Evolutionary conservation across 73 alveolate species (phyloP).

Genomic region (Paramecium primaurelia): DNA sequence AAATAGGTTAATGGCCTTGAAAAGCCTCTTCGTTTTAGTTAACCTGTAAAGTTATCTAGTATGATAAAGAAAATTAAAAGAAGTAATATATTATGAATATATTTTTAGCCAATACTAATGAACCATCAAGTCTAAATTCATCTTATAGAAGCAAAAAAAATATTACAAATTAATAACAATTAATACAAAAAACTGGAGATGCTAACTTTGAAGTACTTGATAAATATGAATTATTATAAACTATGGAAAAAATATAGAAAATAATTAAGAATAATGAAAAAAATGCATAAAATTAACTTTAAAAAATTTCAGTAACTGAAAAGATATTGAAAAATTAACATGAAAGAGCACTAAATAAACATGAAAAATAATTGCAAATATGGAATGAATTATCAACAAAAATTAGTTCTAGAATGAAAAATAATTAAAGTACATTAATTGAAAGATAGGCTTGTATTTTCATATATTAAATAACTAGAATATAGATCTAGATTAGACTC

Average conservation of each 20-base stretch:
- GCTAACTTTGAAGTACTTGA: not conserved
- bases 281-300: not conserved
- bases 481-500: conserved; percentile 10
- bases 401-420: not conserved
- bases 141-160: not conserved
- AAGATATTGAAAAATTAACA: not conserved
- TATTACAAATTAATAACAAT: not conserved
- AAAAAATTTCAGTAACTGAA: not conserved
- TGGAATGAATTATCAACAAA: not conserved
- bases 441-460: not conserved
- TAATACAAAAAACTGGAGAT: not conserved
- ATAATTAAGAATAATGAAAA: not conserved
- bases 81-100: not conserved
- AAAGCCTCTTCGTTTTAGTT: not conserved
- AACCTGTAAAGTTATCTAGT: not conserved
- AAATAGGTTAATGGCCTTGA: not conserved
- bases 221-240: not conserved
- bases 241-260: not conserved
- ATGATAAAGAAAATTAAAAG: not conserved
- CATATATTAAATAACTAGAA: not conserved
- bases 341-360: not conserved
- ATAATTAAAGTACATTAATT: not conserved
- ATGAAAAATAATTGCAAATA: not conserved
- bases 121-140: conserved; percentile 21
- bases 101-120: not conserved